Evolutionary conservation across 257 asterid species (phyloP).

Genomic region (Eustoma russellianum): DNA sequence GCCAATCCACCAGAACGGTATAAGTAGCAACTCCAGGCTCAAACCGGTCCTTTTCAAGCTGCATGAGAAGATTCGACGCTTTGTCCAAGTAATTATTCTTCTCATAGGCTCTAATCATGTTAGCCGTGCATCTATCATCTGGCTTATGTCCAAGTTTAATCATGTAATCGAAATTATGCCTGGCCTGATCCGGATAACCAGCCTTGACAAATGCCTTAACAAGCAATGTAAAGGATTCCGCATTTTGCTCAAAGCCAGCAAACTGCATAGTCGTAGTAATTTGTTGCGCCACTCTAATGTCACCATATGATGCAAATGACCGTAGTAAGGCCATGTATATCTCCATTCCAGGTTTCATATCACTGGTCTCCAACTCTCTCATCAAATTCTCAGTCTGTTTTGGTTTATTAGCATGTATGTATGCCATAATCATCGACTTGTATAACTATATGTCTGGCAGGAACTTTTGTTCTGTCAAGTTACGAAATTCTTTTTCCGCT

Average conservation of each 20-base stretch:
- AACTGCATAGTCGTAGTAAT: conserved; percentile 42
- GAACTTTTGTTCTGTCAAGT: conserved; percentile 39
- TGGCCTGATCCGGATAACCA: conserved; percentile 30
- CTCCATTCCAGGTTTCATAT: conserved; percentile 43
- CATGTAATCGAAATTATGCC: conserved; percentile 42
- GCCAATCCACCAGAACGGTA: conserved; percentile 71
- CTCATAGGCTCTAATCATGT: conserved; percentile 53
- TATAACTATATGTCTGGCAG: conserved; percentile 52
- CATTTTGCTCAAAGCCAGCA: conserved; percentile 31
- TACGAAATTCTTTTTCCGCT: conserved; percentile 46
- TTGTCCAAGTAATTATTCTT: conserved; percentile 43
- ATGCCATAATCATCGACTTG: conserved; percentile 58
- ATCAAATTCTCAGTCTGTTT: conserved; percentile 28
- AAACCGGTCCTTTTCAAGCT: conserved; percentile 66
- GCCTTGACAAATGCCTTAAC: conserved; percentile 48
- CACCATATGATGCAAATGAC: conserved; percentile 37
- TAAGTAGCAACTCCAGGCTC: conserved; percentile 67
- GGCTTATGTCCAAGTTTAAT: conserved; percentile 58
- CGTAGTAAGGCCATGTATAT: conserved; percentile 59
- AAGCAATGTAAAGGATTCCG: conserved; percentile 47
- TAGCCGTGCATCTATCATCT: conserved; percentile 65
- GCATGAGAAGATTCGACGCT: conserved; percentile 51
- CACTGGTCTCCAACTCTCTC: conserved; percentile 52
- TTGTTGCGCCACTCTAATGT: conserved; percentile 26
- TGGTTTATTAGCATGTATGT: conserved; percentile 52